Conservation (phyloP, 75 land plant species). For the Cupressus sempervirens region DNA sequence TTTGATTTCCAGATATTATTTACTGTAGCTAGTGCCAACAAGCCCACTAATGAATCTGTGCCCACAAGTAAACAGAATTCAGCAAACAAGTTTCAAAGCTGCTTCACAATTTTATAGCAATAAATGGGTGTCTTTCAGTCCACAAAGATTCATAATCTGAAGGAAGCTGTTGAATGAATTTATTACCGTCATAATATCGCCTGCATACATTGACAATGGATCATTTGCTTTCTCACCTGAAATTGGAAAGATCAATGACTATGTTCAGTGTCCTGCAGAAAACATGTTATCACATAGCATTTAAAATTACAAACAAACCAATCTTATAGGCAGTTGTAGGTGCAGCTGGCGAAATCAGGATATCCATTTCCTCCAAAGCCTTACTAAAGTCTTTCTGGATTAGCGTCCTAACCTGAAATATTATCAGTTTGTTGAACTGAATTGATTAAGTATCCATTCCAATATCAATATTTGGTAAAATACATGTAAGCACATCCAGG, state of each 20-base stretch:
- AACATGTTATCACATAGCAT: neutral
- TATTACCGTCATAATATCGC: constrained; percentile 93
- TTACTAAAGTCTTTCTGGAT: constrained; percentile 69
- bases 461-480: neutral
- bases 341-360: constrained; percentile 88
- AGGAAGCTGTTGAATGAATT: neutral
- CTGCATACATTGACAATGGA: constrained; percentile 94
- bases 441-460: neutral
- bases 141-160: neutral
- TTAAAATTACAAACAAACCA: constrained; percentile 36
- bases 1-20: neutral
- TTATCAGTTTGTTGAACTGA: constrained; percentile 11
- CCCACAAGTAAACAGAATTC: neutral
- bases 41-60: neutral
- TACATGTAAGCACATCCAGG: neutral
- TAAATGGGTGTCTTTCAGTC: neutral
- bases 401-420: constrained; percentile 78
- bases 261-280: constrained; percentile 4
- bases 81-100: neutral
- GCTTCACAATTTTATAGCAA: neutral
- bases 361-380: constrained; percentile 62
- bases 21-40: neutral
- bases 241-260: constrained; percentile 1
- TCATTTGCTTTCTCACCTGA: constrained; percentile 87
- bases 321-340: constrained; percentile 90